Conservation (phyloP, 352 stramenopile species). For the Phytophthora idaei region DNA sequence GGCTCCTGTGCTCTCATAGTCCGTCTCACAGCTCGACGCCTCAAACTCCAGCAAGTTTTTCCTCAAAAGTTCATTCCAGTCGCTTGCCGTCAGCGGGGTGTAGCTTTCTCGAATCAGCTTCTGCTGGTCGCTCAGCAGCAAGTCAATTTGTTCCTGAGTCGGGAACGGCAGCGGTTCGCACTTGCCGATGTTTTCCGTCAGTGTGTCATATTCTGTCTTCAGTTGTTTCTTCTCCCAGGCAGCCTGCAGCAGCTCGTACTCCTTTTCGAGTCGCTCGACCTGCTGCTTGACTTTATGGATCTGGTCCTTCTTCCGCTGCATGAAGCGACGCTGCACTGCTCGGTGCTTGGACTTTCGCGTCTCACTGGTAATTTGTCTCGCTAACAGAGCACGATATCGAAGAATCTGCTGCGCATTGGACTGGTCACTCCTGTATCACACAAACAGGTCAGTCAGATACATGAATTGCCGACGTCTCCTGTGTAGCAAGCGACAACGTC, state of each 20-base stretch:
- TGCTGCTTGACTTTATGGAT: slow-evolving; percentile 38
- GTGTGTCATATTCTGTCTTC: slow-evolving; percentile 27
- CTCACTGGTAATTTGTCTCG: slow-evolving; percentile 24
- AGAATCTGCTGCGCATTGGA: slow-evolving; percentile 12
- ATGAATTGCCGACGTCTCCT: no score
- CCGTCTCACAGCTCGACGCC: slow-evolving; percentile 20
- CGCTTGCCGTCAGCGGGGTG: slow-evolving; percentile 16
- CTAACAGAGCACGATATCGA: slow-evolving; percentile 5
- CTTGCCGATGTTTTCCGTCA: slow-evolving; percentile 19
- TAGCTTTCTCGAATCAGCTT: slow-evolving; percentile 40
- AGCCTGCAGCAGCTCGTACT: slow-evolving; percentile 34
- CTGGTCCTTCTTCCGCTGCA: slow-evolving; percentile 52
- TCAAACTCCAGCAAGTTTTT: slow-evolving; percentile 36
- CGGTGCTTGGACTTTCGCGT: slow-evolving; percentile 47
- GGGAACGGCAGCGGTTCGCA: slow-evolving; percentile 1
- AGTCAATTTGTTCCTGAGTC: slow-evolving; percentile 27
- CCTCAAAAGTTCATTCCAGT: slow-evolving; percentile 31
- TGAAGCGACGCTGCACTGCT: slow-evolving; percentile 52
- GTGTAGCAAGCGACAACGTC: not conserved
- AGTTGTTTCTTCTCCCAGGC: slow-evolving; percentile 21
- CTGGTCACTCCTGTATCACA: not conserved
- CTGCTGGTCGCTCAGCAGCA: slow-evolving; percentile 34
- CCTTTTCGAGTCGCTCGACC: slow-evolving; percentile 33
- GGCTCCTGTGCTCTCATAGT: slow-evolving; percentile 36
- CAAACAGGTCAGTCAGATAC: not conserved